Percentiles rank a stretch among this genome's conserved stretches.
Evolutionary conservation across 225 moss, liverwort and hornwort species (phyloP).

Genomic region (Sphagnum contortum): DNA sequence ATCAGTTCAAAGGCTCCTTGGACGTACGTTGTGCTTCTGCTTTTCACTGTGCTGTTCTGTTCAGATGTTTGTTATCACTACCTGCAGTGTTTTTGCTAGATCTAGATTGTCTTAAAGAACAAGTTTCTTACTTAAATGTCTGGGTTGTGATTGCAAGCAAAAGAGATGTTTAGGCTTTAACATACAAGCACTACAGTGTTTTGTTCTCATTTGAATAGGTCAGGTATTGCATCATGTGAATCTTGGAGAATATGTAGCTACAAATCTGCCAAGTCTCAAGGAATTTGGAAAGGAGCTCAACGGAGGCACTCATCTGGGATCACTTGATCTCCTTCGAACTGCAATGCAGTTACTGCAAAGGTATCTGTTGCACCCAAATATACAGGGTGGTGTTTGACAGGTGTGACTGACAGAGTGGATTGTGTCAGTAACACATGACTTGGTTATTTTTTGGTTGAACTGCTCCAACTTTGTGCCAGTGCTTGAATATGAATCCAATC

Average conservation of each 20-base stretch:
- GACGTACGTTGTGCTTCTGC: conserved; percentile 43
- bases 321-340: conserved; percentile 51
- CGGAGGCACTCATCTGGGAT: conserved; percentile 51
- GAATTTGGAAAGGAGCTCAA: conserved; percentile 49
- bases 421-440: no score
- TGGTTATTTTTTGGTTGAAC: no score
- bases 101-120: no score
- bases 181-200: no score
- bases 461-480: no score
- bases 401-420: no score
- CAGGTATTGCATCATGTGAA: conserved; percentile 71
- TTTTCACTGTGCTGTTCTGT: not conserved
- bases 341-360: conserved; percentile 80
- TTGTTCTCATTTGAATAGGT: conserved; percentile 25
- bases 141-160: no score
- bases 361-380: conserved; percentile 14
- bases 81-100: not conserved
- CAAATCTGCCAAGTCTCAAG: conserved; percentile 63
- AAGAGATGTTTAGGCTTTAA: no score
- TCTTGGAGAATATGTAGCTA: conserved; percentile 61
- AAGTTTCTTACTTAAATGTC: no score
- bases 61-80: not conserved
- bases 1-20: conserved; percentile 82
- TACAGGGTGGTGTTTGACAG: no score
- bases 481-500: no score